Evolutionary conservation across 495 filamentous ascomycete genomes (phyloP).

Genomic region (Podospora comata): DNA sequence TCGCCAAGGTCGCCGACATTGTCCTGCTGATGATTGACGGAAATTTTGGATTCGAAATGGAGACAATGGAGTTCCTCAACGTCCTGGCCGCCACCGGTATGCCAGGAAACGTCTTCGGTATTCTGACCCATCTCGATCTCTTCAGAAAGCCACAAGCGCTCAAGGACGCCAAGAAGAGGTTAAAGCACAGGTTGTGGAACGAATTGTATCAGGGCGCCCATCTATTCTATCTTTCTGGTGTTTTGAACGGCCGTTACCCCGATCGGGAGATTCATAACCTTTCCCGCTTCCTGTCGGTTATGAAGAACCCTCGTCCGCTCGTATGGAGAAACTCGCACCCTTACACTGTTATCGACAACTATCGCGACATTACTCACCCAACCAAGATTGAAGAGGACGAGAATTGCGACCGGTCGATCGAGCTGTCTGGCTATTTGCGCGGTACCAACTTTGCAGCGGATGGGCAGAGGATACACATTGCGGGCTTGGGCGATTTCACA

Average conservation of each 20-base stretch:
- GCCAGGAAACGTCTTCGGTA: conserved; percentile 97
- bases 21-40: conserved; percentile 97
- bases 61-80: conserved; percentile 99
- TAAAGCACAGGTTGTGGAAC: conserved; percentile 95
- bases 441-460: conserved; percentile 93
- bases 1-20: conserved; percentile 94
- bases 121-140: conserved; percentile 91
- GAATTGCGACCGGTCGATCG: conserved; percentile 85
- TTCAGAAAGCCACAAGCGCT: conserved; percentile 90
- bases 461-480: conserved; percentile 84
- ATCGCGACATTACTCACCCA: conserved; percentile 90
- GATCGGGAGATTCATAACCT: conserved; percentile 96
- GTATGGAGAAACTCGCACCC: conserved; percentile 97
- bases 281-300: conserved; percentile 89
- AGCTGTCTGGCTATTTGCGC: conserved; percentile 88
- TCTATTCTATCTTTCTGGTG: conserved; percentile 91
- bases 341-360: conserved; percentile 88
- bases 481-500: conserved; percentile 88
- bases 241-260: conserved; percentile 93
- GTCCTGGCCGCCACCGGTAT: conserved; percentile 85
- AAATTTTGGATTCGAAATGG: conserved; percentile 99
- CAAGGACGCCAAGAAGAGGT: conserved; percentile 85
- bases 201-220: conserved; percentile 96
- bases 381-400: conserved; percentile 80
- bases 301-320: conserved; percentile 96